A percentile compares a stretch with the other conserved stretches of the same genome.
These are phyloP conservation scores for Monotropa hypopitys DNA, from an alignment of 179 eudicot genomes.

Conservation along the genomic window DNA sequence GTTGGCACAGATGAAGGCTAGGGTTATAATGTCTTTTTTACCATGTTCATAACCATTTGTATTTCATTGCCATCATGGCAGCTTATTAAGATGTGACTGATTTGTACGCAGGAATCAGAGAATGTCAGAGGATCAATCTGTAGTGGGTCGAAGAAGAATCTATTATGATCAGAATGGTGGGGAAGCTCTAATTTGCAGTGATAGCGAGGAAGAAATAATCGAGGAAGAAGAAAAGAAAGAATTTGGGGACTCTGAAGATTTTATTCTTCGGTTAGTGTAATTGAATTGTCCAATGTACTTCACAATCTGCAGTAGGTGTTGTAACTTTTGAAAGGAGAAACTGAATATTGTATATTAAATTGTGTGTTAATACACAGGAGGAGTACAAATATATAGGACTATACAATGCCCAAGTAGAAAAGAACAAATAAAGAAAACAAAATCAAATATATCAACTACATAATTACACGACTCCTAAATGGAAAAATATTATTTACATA, in stretches of 20 bases:
- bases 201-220: slow-evolving; percentile 85
- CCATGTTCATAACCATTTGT: not conserved
- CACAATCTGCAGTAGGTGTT: not conserved
- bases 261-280: slow-evolving; percentile 65
- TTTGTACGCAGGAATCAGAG: slow-evolving; percentile 66
- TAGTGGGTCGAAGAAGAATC: slow-evolving; percentile 89
- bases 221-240: slow-evolving; percentile 82
- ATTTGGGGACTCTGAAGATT: slow-evolving; percentile 68
- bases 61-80: not conserved
- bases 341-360: too few species aligned
- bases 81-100: not conserved
- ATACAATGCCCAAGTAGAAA: too few species aligned
- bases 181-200: slow-evolving; percentile 89
- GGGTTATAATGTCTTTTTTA: not conserved
- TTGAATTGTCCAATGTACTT: not conserved
- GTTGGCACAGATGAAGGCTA: not conserved
- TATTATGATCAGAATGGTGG: slow-evolving; percentile 92
- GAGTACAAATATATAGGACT: too few species aligned
- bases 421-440: too few species aligned
- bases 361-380: too few species aligned
- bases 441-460: too few species aligned
- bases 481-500: too few species aligned
- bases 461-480: too few species aligned
- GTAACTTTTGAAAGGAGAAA: too few species aligned
- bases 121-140: slow-evolving; percentile 97